Percentiles rank a stretch among this genome's conserved stretches.
Conservation (phyloP, 768 basidiomycete species). For the Chiua virens region DNA sequence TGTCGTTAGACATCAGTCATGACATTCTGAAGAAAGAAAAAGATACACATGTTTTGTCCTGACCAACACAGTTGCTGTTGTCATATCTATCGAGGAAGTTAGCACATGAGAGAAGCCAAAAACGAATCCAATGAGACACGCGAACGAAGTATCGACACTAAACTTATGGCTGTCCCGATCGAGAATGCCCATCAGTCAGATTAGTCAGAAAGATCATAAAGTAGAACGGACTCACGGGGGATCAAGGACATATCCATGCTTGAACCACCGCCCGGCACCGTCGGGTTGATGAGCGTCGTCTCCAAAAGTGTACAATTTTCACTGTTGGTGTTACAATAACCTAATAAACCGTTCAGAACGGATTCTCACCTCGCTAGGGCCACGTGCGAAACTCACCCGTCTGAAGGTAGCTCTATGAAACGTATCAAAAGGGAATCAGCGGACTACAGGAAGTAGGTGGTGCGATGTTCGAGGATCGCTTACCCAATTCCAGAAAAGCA, state of each 20-base stretch:
- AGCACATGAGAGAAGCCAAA: not conserved
- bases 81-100: conserved; percentile 35
- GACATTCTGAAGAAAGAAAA: not conserved
- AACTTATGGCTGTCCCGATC: conserved; percentile 35
- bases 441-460: not conserved
- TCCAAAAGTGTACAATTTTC: conserved; percentile 49
- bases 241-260: conserved; percentile 52
- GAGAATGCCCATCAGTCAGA: not conserved
- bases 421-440: conserved; percentile 13
- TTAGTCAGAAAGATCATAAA: not conserved
- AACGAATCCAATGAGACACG: conserved; percentile 23
- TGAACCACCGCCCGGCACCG: conserved; percentile 43
- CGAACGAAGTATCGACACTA: conserved; percentile 40
- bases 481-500: conserved; percentile 44
- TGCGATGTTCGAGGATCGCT: conserved; percentile 14
- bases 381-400: conserved; percentile 35
- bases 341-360: conserved; percentile 24
- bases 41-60: conserved; percentile 44
- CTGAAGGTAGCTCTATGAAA: conserved; percentile 48
- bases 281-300: conserved; percentile 46
- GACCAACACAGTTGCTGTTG: conserved; percentile 41
- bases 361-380: conserved; percentile 5
- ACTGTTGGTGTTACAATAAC: conserved; percentile 43
- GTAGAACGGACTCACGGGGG: conserved; percentile 30
- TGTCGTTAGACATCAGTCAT: too few species aligned